These are phyloP conservation scores for Durusdinium trenchii DNA, from an alignment of 73 alveolate species.

Conservation along the genomic window DNA sequence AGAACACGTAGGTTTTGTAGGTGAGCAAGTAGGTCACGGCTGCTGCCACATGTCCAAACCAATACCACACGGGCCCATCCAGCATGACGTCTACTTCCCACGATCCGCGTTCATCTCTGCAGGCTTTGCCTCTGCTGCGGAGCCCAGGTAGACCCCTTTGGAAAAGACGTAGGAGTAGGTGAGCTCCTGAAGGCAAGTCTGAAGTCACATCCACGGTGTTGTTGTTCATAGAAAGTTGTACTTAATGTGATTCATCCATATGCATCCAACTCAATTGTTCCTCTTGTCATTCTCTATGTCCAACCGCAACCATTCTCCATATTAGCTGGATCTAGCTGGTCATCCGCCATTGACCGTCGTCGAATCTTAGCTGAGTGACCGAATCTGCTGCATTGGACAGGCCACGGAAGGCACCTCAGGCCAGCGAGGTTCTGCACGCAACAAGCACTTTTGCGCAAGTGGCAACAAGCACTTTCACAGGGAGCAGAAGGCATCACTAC, in stretches of 20 bases:
- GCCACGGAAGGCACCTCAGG: constrained; percentile 45
- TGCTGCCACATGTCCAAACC: too few relatives aligned
- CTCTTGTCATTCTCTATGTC: too few relatives aligned
- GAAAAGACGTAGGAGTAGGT: constrained; percentile 63
- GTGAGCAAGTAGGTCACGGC: too few relatives aligned
- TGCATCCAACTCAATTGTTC: too few relatives aligned
- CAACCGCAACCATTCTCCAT: not conserved
- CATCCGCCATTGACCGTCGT: not conserved
- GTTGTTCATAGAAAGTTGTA: too few relatives aligned
- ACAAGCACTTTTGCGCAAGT: too few relatives aligned
- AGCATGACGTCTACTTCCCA: not conserved
- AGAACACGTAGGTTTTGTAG: too few relatives aligned
- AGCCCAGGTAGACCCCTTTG: constrained; percentile 48
- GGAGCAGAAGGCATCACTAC: too few relatives aligned
- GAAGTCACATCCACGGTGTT: not conserved
- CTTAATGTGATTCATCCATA: too few relatives aligned
- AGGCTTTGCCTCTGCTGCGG: constrained; percentile 14
- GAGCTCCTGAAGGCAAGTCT: not conserved
- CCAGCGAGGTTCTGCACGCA: not conserved
- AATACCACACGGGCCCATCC: too few relatives aligned
- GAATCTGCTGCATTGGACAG: constrained; percentile 4
- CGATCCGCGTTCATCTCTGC: not conserved
- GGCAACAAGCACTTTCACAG: too few relatives aligned
- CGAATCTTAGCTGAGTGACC: not conserved
- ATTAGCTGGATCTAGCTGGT: not conserved